Evolutionary conservation across 139 green algal species (phyloP).

Genomic region (Chlorella vulgaris): DNA sequence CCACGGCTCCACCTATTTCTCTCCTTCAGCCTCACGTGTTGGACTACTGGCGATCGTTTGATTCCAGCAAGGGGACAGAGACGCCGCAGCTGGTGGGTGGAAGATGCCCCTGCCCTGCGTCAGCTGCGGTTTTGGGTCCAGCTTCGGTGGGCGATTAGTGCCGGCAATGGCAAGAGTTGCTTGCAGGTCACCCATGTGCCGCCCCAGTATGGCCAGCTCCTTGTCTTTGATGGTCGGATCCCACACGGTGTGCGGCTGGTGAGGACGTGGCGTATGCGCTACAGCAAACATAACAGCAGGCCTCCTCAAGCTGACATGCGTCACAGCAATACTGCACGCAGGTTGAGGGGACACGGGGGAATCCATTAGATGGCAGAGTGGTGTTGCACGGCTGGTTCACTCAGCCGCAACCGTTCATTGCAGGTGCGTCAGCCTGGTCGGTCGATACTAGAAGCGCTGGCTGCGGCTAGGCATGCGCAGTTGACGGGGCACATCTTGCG

Average conservation of each 20-base stretch:
- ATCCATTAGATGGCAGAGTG: constrained; percentile 69
- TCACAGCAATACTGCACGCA: not conserved
- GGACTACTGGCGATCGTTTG: constrained; percentile 74
- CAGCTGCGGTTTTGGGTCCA: not conserved
- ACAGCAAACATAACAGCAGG: too few relatives aligned
- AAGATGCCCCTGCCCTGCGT: not conserved
- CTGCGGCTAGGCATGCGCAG: too few relatives aligned
- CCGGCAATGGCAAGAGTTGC: not conserved
- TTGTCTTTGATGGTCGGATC: constrained; percentile 68
- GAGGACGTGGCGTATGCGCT: too few relatives aligned
- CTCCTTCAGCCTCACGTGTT: constrained; percentile 59
- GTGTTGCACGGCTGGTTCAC: constrained; percentile 90
- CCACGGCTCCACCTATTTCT: too few relatives aligned
- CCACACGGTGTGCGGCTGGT: constrained; percentile 79
- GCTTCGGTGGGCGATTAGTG: too few relatives aligned
- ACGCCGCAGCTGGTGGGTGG: constrained; percentile 56
- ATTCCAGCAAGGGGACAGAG: constrained; percentile 66
- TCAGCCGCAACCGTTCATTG: constrained; percentile 72
- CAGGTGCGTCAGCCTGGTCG: constrained; percentile 1
- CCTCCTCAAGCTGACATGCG: not conserved
- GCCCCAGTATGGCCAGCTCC: constrained; percentile 63
- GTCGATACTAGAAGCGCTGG: not conserved
- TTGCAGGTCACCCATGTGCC: constrained; percentile 52
- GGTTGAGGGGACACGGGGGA: constrained; percentile 66
- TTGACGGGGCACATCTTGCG: too few relatives aligned